Evolutionary conservation across 257 asterid genomes (phyloP), one percentile per base, ranked within the genome.

Genomic region (Petrea volubilis): DNA sequence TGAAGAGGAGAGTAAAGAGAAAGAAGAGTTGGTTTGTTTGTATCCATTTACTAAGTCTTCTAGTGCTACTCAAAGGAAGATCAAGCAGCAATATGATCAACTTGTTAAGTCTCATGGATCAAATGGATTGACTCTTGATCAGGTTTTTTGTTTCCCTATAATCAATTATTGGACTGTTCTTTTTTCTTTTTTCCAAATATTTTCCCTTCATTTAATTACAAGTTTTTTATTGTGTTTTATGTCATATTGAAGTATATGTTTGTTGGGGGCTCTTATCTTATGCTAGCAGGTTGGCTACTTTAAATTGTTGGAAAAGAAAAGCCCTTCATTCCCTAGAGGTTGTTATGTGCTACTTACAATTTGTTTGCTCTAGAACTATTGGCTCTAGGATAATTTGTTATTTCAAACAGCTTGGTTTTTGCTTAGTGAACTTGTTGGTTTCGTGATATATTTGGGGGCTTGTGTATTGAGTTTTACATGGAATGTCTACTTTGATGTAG

Each of bases 41-140:
- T 92, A 81, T 83, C 97, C 97, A 6, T 90, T 85, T 68, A 86
- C 93, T 4, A 85, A 86, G 66, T 81, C 91, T 44, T 75, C 82
- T 0, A 90, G 96, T 74, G 89, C 93, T 24, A 80, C 89, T 64
- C 98, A 92, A 52, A 88, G 97, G 79, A 92, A 86, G 76, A 86
- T 92, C 68, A 92, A 86, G 77, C 88, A 81, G 51, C 89, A 85
- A 46, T 90, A 90, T 74, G 96, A 92, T 77, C 87, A 86, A 64
- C 91, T 92, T 74, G 95, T 86, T 12, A 90, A 78, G 84, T 88
- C 92, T 57, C 87, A 92, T 64, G 94, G 81, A 74, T 83, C 96
- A 75, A 86, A 82, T 25, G 87, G 86, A 47, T 81, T 88, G 78
- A 92, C 90, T 18, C 81, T 81, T 74, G 90, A 82, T 70, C 94